A percentile compares a stretch with the other conserved stretches of the same genome.
Conservation (phyloP, 108 stramenopile species). For the Fragilariopsis cylindrus region DNA sequence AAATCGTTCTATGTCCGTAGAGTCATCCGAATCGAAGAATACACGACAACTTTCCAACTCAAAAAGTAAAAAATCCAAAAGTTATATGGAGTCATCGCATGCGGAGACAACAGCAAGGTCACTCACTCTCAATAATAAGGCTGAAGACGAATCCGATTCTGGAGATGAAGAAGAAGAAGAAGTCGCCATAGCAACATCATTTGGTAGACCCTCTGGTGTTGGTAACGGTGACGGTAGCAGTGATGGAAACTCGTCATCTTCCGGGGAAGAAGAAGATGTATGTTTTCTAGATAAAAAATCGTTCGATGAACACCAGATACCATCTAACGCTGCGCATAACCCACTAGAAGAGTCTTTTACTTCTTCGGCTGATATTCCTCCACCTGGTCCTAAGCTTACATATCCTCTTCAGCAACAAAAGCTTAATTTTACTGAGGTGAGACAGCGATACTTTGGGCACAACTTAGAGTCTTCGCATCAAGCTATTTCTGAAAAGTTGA, state of each 20-base stretch:
- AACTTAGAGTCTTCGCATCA: conserved; percentile 48
- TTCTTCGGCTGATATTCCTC: conserved; percentile 2
- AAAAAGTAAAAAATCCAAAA: background rate
- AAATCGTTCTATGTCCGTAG: conserved; percentile 28
- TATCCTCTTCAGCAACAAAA: conserved; percentile 35
- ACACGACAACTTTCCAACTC: background rate
- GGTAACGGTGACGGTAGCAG: conserved; percentile 3
- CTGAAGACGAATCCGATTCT: conserved; percentile 41
- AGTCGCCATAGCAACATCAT: conserved; percentile 21
- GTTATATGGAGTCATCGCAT: background rate
- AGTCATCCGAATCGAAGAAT: conserved; percentile 9
- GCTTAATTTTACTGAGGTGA: conserved; percentile 43
- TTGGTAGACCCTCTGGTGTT: background rate
- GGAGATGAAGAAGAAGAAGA: conserved; percentile 51
- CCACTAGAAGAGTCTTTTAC: background rate
- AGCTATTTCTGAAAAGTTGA: conserved; percentile 46
- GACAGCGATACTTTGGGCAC: conserved; percentile 58
- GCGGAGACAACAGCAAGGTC: background rate
- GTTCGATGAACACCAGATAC: background rate
- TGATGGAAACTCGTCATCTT: conserved; percentile 47
- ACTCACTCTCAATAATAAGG: background rate
- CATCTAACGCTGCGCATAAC: conserved; percentile 6
- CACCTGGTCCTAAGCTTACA: conserved; percentile 16
- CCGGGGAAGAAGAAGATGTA: conserved; percentile 57
- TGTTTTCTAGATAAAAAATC: conserved; percentile 24